These are phyloP conservation scores for Botryotinia calthae DNA, from an alignment of 2,329 filamentous ascomycete genomes.

Conservation along the genomic window DNA sequence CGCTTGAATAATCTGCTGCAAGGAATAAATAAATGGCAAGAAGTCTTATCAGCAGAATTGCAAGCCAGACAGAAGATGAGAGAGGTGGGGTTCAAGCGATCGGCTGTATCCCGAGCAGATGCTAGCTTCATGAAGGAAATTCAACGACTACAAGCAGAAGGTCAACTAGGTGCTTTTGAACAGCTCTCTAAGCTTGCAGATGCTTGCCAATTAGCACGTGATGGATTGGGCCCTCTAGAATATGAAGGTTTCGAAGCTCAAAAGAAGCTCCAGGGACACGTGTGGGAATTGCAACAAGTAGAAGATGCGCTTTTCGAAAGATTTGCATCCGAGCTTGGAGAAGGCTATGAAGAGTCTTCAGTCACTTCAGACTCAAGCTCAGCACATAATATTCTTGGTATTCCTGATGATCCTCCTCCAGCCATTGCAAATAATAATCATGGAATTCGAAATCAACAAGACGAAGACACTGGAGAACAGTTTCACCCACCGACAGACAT, in stretches of 20 bases:
- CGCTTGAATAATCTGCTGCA: slow-evolving; percentile 26
- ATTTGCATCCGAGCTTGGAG: slow-evolving; percentile 26
- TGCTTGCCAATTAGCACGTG: slow-evolving; percentile 30
- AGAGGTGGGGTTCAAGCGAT: slow-evolving; percentile 28
- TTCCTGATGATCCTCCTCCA: not conserved
- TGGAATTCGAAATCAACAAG: not conserved
- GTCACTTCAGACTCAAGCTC: slow-evolving; percentile 1
- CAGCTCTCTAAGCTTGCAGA: slow-evolving; percentile 22
- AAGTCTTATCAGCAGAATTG: slow-evolving; percentile 26
- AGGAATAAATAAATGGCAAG: slow-evolving; percentile 18
- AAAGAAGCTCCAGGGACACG: slow-evolving; percentile 25
- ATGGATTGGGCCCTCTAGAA: slow-evolving; percentile 31
- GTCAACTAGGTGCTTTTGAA: slow-evolving; percentile 22
- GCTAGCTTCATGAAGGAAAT: slow-evolving; percentile 32
- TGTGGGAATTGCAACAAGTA: slow-evolving; percentile 28
- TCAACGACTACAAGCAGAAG: slow-evolving; percentile 27
- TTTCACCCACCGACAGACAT: rapidly evolving
- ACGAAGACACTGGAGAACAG: not conserved
- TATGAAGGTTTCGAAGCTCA: slow-evolving; percentile 29
- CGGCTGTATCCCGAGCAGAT: slow-evolving; percentile 27
- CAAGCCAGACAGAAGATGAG: slow-evolving; percentile 29
- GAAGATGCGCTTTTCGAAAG: slow-evolving; percentile 24
- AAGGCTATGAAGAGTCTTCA: slow-evolving; percentile 19
- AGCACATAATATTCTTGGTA: not conserved
- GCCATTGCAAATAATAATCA: not conserved